Conservation (phyloP, 805 yeast species). For the Starmera pachycereana region DNA sequence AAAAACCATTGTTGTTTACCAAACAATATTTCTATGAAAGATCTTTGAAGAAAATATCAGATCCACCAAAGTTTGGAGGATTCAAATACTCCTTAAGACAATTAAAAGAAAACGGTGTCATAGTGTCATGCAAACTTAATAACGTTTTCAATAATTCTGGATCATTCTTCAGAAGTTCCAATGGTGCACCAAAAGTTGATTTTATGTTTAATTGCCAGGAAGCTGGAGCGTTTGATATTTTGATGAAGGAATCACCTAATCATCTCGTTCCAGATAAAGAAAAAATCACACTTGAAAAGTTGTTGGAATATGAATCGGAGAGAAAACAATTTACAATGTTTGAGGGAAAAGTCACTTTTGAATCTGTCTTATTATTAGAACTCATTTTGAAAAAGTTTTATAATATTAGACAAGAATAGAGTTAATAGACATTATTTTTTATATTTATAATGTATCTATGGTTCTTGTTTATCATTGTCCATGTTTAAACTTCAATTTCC, state of each 20-base stretch:
- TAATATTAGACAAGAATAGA: constrained; percentile 21
- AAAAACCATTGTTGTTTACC: constrained; percentile 42
- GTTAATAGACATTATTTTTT: background rate
- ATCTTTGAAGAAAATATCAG: constrained; percentile 54
- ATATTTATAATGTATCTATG: background rate
- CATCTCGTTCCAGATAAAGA: constrained; percentile 46
- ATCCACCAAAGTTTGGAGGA: constrained; percentile 67
- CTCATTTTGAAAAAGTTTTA: constrained; percentile 72
- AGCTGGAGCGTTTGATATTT: constrained; percentile 63
- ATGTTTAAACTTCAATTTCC: background rate
- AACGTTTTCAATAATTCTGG: constrained; percentile 26
- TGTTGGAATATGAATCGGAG: constrained; percentile 68
- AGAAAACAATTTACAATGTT: constrained; percentile 43
- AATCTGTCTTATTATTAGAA: constrained; percentile 55
- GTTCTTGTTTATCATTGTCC: too few relatives aligned
- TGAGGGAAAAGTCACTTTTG: constrained; percentile 57
- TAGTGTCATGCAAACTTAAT: constrained; percentile 23
- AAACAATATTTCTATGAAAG: constrained; percentile 71
- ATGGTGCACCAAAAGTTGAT: constrained; percentile 49
- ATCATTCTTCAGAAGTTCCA: constrained; percentile 30
- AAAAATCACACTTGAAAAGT: constrained; percentile 56
- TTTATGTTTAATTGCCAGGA: constrained; percentile 70
- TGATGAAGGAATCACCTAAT: constrained; percentile 63
- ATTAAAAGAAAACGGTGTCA: constrained; percentile 52
- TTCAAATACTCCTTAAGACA: constrained; percentile 69